Evolutionary conservation across 2,329 filamentous ascomycete species (phyloP).

Genomic region (Claviceps sp.): DNA sequence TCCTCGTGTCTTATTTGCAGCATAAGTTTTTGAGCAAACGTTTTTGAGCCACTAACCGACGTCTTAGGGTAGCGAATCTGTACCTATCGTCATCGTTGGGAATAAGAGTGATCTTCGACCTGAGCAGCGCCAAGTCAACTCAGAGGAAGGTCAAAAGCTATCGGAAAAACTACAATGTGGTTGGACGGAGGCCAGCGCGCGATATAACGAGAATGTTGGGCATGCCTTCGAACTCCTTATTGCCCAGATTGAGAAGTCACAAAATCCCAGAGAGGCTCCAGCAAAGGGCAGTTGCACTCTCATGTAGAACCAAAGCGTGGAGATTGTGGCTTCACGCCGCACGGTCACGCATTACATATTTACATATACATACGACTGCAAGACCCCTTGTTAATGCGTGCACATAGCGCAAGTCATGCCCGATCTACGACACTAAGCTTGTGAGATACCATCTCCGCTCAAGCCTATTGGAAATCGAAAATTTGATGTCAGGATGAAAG

Average conservation of each 20-base stretch:
- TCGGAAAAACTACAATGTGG: constrained; percentile 81
- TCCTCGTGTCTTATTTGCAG: neutral
- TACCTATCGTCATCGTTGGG: constrained; percentile 87
- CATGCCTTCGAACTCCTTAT: constrained; percentile 93
- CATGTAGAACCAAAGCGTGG: constrained; percentile 46
- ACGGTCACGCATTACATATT: neutral
- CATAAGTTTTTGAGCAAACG: neutral
- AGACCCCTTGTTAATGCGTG: neutral
- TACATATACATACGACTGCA: neutral
- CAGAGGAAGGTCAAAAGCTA: constrained; percentile 74
- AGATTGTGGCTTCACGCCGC: neutral
- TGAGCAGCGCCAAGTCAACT: constrained; percentile 80
- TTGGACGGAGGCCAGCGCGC: constrained; percentile 87
- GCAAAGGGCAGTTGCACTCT: constrained; percentile 68
- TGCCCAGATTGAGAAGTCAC: constrained; percentile 83
- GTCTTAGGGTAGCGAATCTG: constrained; percentile 69
- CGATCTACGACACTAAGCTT: neutral
- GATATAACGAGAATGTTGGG: constrained; percentile 85
- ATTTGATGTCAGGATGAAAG: no score
- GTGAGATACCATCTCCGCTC: neutral
- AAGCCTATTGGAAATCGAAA: neutral
- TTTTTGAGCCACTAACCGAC: neutral
- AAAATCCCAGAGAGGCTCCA: constrained; percentile 76
- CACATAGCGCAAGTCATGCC: neutral
- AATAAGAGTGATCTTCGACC: constrained; percentile 93